Conservation (phyloP, 179 eudicot genomes). For the Corrigiola litoralis region DNA sequence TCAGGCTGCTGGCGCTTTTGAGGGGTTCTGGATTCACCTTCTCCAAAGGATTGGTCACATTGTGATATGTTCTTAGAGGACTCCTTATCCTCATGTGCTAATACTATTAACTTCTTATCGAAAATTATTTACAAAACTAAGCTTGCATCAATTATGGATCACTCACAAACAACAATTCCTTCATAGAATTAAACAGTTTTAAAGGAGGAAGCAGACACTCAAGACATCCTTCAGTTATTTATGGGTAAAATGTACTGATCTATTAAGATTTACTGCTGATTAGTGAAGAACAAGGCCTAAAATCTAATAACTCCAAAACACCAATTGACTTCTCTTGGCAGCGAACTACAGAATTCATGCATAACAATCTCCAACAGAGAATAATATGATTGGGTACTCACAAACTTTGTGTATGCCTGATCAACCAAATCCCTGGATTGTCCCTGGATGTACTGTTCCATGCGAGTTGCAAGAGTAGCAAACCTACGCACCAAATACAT, state of each 20-base stretch:
- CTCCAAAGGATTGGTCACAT: too few species aligned
- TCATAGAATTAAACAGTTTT: background rate
- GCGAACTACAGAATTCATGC: too few species aligned
- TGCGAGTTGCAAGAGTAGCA: conserved; percentile 91
- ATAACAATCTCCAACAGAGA: too few species aligned
- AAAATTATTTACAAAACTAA: too few species aligned
- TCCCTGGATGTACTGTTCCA: conserved; percentile 99
- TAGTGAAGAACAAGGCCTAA: background rate
- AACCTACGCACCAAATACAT: conserved; percentile 44
- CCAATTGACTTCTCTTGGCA: too few species aligned
- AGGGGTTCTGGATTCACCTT: too few species aligned
- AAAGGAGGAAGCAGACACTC: background rate
- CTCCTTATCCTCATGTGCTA: too few species aligned
- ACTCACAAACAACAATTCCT: background rate
- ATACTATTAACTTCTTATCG: too few species aligned
- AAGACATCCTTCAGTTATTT: background rate
- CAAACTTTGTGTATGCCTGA: conserved; percentile 88
- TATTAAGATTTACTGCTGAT: background rate
- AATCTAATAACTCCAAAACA: background rate
- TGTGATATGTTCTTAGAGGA: too few species aligned
- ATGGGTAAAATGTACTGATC: background rate
- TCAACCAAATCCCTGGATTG: conserved; percentile 98
- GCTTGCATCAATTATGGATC: background rate
- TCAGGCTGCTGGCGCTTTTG: too few species aligned
- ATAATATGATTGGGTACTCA: conserved; percentile 61